Percentiles rank a stretch among this genome's conserved stretches.
phyloP scores from a whole-genome alignment of 2,329 filamentous ascomycete genomes.

The Aspergillus texensis region DNA sequence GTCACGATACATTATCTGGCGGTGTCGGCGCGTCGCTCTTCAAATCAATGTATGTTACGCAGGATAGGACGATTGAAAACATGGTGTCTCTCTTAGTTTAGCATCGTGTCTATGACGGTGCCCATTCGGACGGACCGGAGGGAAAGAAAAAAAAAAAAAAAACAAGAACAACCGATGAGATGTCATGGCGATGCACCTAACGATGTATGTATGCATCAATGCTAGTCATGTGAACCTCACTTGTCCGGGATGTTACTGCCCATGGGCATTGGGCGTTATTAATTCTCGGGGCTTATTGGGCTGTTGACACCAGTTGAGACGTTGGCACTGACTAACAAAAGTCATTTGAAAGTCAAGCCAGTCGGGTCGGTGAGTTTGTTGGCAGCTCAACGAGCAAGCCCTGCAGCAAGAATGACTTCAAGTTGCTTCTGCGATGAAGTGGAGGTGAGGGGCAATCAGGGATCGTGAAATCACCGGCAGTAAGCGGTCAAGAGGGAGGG shows the following conservation, averaged over 20 bases:
- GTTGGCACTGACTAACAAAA: conserved; percentile 2
- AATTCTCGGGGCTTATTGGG: conserved; percentile 9
- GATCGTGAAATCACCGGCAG: conserved; percentile 15
- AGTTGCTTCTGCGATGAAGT: background rate
- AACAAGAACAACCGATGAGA: conserved; percentile 11
- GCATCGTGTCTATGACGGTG: conserved; percentile 31
- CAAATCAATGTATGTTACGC: conserved; percentile 2
- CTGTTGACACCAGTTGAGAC: background rate
- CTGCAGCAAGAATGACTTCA: conserved; percentile 9
- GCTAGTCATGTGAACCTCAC: conserved; percentile 25
- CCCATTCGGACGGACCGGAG: conserved; percentile 41
- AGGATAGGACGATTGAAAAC: conserved; percentile 11
- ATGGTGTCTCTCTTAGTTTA: conserved; percentile 13
- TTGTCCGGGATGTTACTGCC: background rate
- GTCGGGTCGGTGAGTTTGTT: conserved; percentile 11
- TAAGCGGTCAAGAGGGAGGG: conserved; percentile 15
- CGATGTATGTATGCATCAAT: conserved; percentile 15
- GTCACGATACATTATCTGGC: conserved; percentile 18
- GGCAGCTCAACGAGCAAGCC: conserved; percentile 3
- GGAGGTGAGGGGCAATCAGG: conserved; percentile 15
- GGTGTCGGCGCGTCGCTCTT: conserved; percentile 18
- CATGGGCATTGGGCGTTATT: background rate
- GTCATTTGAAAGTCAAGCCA: background rate
- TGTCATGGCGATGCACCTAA: conserved; percentile 17
- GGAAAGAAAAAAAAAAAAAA: conserved; percentile 1